phyloP scores from a whole-genome alignment of 306 rosid species.

The Bauhinia variegata region DNA sequence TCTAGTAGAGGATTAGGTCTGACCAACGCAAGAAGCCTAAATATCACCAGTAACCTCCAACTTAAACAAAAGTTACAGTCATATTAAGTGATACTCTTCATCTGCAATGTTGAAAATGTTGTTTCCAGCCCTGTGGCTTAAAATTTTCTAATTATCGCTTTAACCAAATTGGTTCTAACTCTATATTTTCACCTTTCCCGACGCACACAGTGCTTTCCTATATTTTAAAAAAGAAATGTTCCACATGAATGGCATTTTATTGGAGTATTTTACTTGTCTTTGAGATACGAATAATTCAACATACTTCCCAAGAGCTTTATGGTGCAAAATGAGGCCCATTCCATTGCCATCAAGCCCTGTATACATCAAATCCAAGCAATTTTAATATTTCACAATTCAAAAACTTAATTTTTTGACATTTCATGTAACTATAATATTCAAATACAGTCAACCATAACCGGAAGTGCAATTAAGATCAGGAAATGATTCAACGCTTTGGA shows the following conservation, averaged over 20 bases:
- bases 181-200: no score
- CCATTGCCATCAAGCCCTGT: conserved; percentile 96
- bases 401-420: conserved; percentile 13
- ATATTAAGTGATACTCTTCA: neutral
- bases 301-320: conserved; percentile 93
- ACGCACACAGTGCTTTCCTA: no score
- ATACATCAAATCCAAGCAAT: conserved; percentile 32
- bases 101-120: neutral
- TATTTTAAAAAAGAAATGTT: neutral
- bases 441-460: neutral
- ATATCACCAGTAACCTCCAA: conserved; percentile 18
- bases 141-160: neutral
- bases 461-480: neutral
- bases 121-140: conserved; percentile 5
- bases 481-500: neutral
- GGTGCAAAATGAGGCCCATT: conserved; percentile 82
- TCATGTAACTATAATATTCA: neutral
- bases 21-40: conserved; percentile 29
- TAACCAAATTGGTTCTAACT: no score
- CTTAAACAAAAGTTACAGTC: conserved; percentile 1
- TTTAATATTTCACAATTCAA: conserved; percentile 3
- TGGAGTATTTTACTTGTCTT: neutral
- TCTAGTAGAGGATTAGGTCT: conserved; percentile 16
- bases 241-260: neutral
- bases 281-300: conserved; percentile 35